Evolutionary conservation across 768 basidiomycete species (phyloP).

Genomic region (Strobilomyces dryophilus): DNA sequence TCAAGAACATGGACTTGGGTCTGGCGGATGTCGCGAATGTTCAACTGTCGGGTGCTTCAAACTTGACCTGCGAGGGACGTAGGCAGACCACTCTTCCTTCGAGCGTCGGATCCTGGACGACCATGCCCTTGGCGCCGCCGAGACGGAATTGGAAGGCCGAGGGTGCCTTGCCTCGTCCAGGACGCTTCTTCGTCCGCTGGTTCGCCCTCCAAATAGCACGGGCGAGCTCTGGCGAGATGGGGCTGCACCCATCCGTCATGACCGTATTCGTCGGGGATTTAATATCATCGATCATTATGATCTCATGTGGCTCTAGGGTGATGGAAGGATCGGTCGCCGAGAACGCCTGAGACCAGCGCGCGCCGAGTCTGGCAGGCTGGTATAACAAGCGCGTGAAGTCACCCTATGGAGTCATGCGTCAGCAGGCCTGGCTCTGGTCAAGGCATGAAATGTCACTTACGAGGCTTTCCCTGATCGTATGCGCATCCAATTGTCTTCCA

Average conservation of each 20-base stretch:
- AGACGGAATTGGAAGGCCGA: conserved; percentile 44
- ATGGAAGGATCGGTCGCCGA: conserved; percentile 48
- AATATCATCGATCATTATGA: conserved; percentile 31
- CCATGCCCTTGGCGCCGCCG: conserved; percentile 46
- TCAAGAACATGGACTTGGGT: conserved; percentile 42
- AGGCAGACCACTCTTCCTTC: conserved; percentile 34
- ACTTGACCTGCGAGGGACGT: conserved; percentile 47
- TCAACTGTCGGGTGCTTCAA: conserved; percentile 33
- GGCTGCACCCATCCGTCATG: conserved; percentile 53
- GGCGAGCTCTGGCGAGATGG: conserved; percentile 38
- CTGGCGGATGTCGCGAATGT: conserved; percentile 42
- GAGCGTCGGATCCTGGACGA: conserved; percentile 39
- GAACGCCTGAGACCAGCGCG: conserved; percentile 54
- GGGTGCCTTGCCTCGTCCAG: conserved; percentile 23
- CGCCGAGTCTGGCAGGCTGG: conserved; percentile 46
- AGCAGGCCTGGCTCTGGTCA: background rate
- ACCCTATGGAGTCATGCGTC: conserved; percentile 26
- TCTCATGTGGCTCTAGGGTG: conserved; percentile 33
- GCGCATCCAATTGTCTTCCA: conserved; percentile 21
- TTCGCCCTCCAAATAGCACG: conserved; percentile 35
- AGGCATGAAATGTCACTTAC: conserved; percentile 17
- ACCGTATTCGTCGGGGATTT: conserved; percentile 23
- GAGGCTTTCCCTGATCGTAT: conserved; percentile 31
- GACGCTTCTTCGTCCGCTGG: conserved; percentile 23
- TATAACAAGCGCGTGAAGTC: conserved; percentile 35